Conservation (phyloP, 805 yeast genomes). For the Ogataea paraovalis region DNA sequence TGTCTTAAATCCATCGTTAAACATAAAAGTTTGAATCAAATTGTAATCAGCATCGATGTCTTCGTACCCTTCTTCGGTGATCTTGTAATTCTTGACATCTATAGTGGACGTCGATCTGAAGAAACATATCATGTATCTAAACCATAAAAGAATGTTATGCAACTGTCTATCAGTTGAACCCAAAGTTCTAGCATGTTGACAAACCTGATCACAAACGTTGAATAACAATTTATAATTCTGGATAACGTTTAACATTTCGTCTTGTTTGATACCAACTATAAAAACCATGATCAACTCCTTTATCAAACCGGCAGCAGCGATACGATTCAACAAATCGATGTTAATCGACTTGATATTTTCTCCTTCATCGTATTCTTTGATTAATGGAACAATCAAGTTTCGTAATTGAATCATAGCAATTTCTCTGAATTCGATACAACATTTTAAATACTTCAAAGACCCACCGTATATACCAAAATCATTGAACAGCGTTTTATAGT, state of each 20-base stretch:
- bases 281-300: conserved; percentile 25
- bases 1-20: conserved; percentile 24
- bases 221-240: conserved; percentile 24
- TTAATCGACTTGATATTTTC: conserved; percentile 8
- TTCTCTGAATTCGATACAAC: conserved; percentile 27
- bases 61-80: conserved; percentile 40
- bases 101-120: conserved; percentile 48
- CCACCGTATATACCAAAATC: conserved; percentile 26
- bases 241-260: conserved; percentile 27
- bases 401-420: conserved; percentile 20
- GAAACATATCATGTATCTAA: conserved; percentile 33
- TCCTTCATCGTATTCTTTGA: conserved; percentile 9
- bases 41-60: conserved; percentile 34
- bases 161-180: conserved; percentile 17
- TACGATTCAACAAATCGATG: conserved; percentile 12
- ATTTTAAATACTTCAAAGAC: conserved; percentile 19
- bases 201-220: conserved; percentile 22
- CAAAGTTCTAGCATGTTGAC: conserved; percentile 12
- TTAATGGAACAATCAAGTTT: conserved; percentile 17
- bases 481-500: conserved; percentile 22
- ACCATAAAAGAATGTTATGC: conserved; percentile 26
- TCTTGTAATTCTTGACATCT: conserved; percentile 42
- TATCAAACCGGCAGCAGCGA: conserved; percentile 21
- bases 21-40: conserved; percentile 22
- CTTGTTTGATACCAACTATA: conserved; percentile 28